These are phyloP conservation scores for Xylaria sp. DNA, from an alignment of 495 filamentous ascomycete species.

Conservation along the genomic window DNA sequence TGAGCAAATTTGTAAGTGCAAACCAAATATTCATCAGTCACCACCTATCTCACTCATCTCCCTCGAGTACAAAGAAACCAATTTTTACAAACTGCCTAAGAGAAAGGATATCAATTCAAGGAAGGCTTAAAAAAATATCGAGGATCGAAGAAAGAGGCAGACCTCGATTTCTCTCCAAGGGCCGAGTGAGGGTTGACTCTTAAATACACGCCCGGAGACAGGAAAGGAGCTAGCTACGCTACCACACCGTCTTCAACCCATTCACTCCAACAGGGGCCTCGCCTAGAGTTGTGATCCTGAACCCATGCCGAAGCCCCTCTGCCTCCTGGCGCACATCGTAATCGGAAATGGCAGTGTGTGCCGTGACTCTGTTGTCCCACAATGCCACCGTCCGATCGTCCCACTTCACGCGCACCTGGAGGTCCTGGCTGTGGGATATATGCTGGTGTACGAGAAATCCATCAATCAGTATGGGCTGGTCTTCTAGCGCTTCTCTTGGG, in stretches of 20 bases:
- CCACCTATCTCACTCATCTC: background rate
- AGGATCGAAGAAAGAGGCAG: no score
- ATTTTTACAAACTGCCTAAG: background rate
- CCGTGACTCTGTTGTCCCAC: slow-evolving; percentile 76
- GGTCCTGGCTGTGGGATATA: slow-evolving; percentile 61
- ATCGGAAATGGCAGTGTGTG: slow-evolving; percentile 61
- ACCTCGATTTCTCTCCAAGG: no score
- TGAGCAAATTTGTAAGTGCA: background rate
- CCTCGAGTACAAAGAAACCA: background rate
- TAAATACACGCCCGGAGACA: no score
- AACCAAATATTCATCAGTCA: background rate
- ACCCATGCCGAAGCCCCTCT: slow-evolving; percentile 56
- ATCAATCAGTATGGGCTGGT: background rate
- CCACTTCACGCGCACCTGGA: slow-evolving; percentile 76
- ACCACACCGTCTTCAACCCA: slow-evolving; percentile 51
- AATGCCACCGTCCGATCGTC: slow-evolving; percentile 72
- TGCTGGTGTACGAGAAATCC: slow-evolving; percentile 35
- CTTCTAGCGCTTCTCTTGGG: background rate
- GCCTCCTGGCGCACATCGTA: slow-evolving; percentile 54
- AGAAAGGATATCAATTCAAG: background rate
- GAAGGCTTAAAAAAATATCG: background rate
- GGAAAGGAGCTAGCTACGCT: no score
- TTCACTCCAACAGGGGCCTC: slow-evolving; percentile 54
- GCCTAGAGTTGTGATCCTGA: slow-evolving; percentile 55
- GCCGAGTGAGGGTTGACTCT: no score